Evolutionary conservation across 1,284 basidiomycete species (phyloP), one percentile per base, ranked within the genome.

Genomic region (Rhodotorula sp.): DNA sequence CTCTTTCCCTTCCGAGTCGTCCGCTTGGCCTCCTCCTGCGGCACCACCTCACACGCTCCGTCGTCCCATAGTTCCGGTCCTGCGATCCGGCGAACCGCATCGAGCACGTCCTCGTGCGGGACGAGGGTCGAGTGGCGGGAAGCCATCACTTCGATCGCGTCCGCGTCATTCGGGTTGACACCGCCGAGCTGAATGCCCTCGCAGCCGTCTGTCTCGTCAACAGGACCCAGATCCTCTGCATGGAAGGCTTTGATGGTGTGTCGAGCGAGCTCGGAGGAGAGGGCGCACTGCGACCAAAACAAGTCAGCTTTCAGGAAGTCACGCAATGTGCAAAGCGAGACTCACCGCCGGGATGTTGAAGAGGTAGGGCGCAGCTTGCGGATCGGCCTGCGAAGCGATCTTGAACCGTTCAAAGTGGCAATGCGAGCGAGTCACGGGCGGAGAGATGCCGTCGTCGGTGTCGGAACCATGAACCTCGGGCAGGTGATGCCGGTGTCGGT

Each of bases 61-160:
- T 71, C 70, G 60, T 71, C 63, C 57, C 57, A 71, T n/a, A 71
- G 38, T 31, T 71, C 70, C 3, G 26, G 45, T 0, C 70, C 70
- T 6, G 52, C 70, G 60, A 71, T 68, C 7, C 70, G 50, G 21
- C 60, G 19, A 18, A 71, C 57, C 1, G 62, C 63, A 2, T 48
- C 60, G 31, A 59, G 59, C 3, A 71, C 70, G 45, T 71, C 63
- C 16, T 28, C 49, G 57, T 71, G 66, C 15, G 63, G 66, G 14
- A 71, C 64, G 57, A 71, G 60, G 16, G 18, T 55, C 52, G 55
- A 59, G 45, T 65, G 61, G 1, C 68, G 68, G 21, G 60, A 56
- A 1, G n/a, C 34, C 48, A 70, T 64, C 21, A 52, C n/a, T 16
- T 67, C 45, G 21, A 62, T 61, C 8, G 64, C 60, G 54, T 52